Conservation (phyloP, 2,329 filamentous ascomycete genomes). For the Pseudogymnoascus sp. region DNA sequence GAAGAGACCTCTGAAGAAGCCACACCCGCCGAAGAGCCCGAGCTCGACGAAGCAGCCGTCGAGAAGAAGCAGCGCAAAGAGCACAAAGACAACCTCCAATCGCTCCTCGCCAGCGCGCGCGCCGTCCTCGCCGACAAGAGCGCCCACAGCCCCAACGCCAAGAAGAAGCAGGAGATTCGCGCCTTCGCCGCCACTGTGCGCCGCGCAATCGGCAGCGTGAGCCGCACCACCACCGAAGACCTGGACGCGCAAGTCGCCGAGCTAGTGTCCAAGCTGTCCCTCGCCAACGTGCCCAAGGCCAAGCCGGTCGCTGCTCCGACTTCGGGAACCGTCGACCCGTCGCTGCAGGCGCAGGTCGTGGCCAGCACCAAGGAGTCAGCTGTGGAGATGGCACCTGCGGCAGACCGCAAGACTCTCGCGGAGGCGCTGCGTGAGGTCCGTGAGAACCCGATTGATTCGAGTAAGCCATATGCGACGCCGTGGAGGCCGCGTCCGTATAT, state of each 20-base stretch:
- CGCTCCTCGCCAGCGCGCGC: slow-evolving; percentile 50
- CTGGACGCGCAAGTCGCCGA: slow-evolving; percentile 47
- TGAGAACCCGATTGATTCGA: slow-evolving; percentile 69
- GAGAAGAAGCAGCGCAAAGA: slow-evolving; percentile 32
- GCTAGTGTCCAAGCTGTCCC: slow-evolving; percentile 40
- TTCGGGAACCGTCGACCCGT: slow-evolving; percentile 15
- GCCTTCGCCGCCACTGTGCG: slow-evolving; percentile 52
- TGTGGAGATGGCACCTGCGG: slow-evolving; percentile 19
- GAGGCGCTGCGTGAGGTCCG: slow-evolving; percentile 29
- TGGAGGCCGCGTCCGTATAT: slow-evolving; percentile 85
- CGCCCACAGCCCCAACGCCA: slow-evolving; percentile 47
- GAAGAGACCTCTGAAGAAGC: slow-evolving; percentile 10
- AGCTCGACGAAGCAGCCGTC: slow-evolving; percentile 29
- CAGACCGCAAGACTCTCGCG: slow-evolving; percentile 14
- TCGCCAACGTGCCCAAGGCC: slow-evolving; percentile 26
- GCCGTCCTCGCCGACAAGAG: slow-evolving; percentile 47
- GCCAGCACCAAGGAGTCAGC: not conserved
- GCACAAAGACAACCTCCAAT: slow-evolving; percentile 36
- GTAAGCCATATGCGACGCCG: slow-evolving; percentile 82
- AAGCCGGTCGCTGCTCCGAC: slow-evolving; percentile 13
- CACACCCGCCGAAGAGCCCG: slow-evolving; percentile 1
- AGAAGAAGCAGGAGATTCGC: slow-evolving; percentile 68
- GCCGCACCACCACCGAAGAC: slow-evolving; percentile 36
- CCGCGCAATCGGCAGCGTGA: slow-evolving; percentile 27
- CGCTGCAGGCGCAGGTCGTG: slow-evolving; percentile 18